These are phyloP conservation scores for Penicillium manginii DNA, from an alignment of 495 filamentous ascomycete genomes.

Conservation along the genomic window DNA sequence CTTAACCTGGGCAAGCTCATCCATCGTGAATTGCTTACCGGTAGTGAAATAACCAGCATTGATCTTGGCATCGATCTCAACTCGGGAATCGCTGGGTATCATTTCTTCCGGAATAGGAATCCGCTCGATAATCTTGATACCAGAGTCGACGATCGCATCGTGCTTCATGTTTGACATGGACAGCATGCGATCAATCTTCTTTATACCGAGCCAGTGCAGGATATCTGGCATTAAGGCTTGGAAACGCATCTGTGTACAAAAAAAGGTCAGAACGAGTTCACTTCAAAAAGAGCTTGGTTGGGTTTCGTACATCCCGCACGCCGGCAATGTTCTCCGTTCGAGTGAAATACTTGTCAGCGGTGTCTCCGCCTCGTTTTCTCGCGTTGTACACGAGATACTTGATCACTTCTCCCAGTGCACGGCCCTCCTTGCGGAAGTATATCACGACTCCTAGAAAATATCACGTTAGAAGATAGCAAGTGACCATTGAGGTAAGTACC, in stretches of 20 bases:
- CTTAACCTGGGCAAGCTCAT: constrained; percentile 81
- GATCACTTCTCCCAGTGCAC: constrained; percentile 95
- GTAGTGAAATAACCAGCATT: constrained; percentile 96
- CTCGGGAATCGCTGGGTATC: constrained; percentile 93
- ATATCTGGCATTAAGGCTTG: constrained; percentile 99
- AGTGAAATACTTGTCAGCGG: constrained; percentile 96
- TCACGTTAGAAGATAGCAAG: background rate
- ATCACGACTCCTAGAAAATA: constrained; percentile 70
- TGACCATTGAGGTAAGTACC: background rate
- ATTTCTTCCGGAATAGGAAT: constrained; percentile 91
- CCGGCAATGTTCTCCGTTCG: constrained; percentile 96
- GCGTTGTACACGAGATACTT: constrained; percentile 99
- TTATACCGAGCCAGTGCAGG: constrained; percentile 97
- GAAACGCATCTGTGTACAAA: constrained; percentile 76
- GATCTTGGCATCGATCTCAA: constrained; percentile 99
- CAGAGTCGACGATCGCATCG: constrained; percentile 95
- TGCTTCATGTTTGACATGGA: constrained; percentile 99
- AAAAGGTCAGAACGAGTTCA: background rate
- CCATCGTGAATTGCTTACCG: constrained; percentile 84
- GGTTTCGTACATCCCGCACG: constrained; percentile 65
- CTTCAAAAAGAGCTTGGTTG: background rate
- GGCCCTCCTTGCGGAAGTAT: constrained; percentile 98
- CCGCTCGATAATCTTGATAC: constrained; percentile 91
- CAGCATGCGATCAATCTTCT: constrained; percentile 97
- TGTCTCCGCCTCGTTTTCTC: constrained; percentile 76